Conservation (phyloP, 2,329 filamentous ascomycete genomes). For the Alternaria sp. region DNA sequence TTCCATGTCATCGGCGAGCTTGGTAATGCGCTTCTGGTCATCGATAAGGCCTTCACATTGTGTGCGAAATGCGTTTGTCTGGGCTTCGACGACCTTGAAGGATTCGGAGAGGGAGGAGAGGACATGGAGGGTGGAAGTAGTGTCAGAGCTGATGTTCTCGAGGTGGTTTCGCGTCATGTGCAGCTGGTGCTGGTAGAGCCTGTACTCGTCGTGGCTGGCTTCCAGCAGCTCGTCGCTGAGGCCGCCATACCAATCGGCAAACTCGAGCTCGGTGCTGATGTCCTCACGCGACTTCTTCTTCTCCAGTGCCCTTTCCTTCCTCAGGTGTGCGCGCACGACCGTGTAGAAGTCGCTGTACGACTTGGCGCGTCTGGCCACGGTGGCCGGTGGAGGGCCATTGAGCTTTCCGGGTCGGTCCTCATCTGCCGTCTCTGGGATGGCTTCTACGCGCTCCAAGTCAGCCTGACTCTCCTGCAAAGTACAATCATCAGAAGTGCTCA, state of each 20-base stretch:
- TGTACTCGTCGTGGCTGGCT: constrained; percentile 85
- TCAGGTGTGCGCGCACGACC: constrained; percentile 66
- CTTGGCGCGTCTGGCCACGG: constrained; percentile 71
- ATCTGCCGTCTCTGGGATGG: constrained; percentile 68
- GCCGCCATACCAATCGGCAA: constrained; percentile 66
- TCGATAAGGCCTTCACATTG: constrained; percentile 88
- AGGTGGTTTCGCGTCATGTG: constrained; percentile 83
- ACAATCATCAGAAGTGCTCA: constrained; percentile 53
- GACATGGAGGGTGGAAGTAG: constrained; percentile 76
- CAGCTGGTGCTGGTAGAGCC: constrained; percentile 84
- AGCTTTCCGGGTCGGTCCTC: constrained; percentile 64
- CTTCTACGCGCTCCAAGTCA: constrained; percentile 63
- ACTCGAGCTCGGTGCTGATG: constrained; percentile 67
- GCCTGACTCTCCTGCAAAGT: constrained; percentile 62
- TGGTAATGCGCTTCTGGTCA: constrained; percentile 81
- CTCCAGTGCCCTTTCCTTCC: constrained; percentile 58
- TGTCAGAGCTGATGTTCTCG: constrained; percentile 78
- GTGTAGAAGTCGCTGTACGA: constrained; percentile 83
- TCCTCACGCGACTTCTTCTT: constrained; percentile 52
- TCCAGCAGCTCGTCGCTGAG: constrained; percentile 76
- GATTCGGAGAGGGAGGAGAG: constrained; percentile 83
- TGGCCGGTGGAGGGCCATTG: constrained; percentile 72
- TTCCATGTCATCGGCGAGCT: constrained; percentile 83
- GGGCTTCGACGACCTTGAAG: constrained; percentile 85
- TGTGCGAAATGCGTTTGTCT: constrained; percentile 91